Percentiles rank a stretch among this genome's conserved stretches.
Conservation (phyloP, 345 rosid genomes). For the Trapa bicornis region DNA sequence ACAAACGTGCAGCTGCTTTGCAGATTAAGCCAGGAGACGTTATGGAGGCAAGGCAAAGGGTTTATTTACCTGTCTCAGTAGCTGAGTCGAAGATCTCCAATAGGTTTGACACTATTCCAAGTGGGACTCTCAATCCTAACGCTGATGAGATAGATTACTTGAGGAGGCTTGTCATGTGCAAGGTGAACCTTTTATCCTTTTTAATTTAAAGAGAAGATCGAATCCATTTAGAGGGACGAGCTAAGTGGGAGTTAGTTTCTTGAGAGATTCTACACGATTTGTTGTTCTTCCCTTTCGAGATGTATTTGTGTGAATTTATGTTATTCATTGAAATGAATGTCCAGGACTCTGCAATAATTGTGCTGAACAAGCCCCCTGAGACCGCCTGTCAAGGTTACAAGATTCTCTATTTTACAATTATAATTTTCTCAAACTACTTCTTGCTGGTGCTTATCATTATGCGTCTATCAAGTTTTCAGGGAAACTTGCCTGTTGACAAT, state of each 20-base stretch:
- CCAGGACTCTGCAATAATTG: constrained; percentile 70
- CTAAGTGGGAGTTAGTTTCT: too few species aligned
- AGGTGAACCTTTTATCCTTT: constrained; percentile 28
- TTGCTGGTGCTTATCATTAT: neutral
- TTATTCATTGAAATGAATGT: neutral
- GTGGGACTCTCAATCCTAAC: constrained; percentile 81
- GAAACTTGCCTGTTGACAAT: constrained; percentile 72
- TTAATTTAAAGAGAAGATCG: neutral
- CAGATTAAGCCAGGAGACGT: constrained; percentile 64
- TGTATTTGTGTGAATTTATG: neutral
- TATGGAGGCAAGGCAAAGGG: constrained; percentile 55
- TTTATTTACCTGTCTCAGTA: constrained; percentile 59
- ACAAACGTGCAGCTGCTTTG: constrained; percentile 24
- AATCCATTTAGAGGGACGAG: neutral
- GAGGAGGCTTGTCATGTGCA: constrained; percentile 82
- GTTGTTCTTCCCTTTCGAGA: neutral
- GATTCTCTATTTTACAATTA: neutral
- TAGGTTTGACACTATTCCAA: constrained; percentile 79
- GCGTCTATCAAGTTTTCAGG: constrained; percentile 24
- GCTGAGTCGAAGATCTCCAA: constrained; percentile 59
- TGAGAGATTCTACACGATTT: neutral
- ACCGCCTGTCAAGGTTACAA: constrained; percentile 68
- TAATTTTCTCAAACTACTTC: neutral
- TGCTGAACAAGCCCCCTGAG: constrained; percentile 79
- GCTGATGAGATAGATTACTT: constrained; percentile 83